Evolutionary conservation across 169 alveolate genomes (phyloP), one percentile per base, ranked within the genome.

Genomic region (Plasmodium sp.): DNA sequence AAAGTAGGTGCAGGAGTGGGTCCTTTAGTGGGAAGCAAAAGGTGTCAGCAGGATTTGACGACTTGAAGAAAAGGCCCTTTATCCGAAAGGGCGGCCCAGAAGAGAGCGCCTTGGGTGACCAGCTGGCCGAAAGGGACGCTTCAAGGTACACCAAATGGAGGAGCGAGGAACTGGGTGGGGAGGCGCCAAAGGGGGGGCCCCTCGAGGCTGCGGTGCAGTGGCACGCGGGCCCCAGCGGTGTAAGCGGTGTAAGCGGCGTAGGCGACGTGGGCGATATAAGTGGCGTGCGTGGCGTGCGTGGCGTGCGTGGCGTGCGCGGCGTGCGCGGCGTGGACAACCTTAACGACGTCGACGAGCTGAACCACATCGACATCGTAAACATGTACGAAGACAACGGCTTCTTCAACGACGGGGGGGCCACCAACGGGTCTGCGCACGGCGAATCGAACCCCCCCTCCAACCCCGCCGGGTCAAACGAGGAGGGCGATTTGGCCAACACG

Each of bases 321-420:
- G 27, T 0, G 0, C 27, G 27, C 0, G 27, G 27, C 27, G 27
- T 22, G 27, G 27, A 0, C 27, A 22, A 22, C 0, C 27, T 22
- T 22, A 22, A 22, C 27, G 27, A 22, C 27, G 27, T 22, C 0
- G 27, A 22, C 39, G 79, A 85, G 45, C 67, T 85, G 41, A 85
- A 85, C 45, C 77, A 75, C 33, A 75, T 85, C 31, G 93, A 85
- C 36, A 77, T 85, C 31, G 93, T 75, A 54, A 85, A 85, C 80
- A 85, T 85, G 93, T 85, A 85, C 67, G 93, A 85, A 54, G 6
- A 56, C 12, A 27, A n/a, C 2, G 71, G 71, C 45, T 48, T 54
- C 62, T 77, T 75, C 54, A n/a, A 74, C 18, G 22, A 75, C 36
- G 62, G 67, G 81, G 62, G 5, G 12, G 58, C 84, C 22, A 84